These are phyloP conservation scores for Trichosanthes cucumerina DNA, from an alignment of 306 rosid species.

Conservation along the genomic window DNA sequence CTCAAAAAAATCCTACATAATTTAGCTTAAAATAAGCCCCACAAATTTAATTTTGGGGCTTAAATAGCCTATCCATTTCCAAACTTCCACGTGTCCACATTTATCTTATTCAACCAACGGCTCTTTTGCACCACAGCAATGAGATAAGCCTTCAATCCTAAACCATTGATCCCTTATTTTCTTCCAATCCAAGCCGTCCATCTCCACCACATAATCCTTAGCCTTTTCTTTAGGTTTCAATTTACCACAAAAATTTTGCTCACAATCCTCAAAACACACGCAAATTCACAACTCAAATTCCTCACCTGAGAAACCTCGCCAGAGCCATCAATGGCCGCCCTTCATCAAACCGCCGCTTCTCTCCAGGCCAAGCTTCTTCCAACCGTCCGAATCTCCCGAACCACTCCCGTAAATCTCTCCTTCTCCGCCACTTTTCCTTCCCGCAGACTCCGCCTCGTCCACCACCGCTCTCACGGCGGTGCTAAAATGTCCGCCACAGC, in stretches of 20 bases:
- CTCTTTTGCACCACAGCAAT: background rate
- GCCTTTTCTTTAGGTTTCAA: background rate
- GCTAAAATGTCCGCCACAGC: constrained; percentile 46
- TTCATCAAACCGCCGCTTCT: constrained; percentile 48
- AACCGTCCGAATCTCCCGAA: constrained; percentile 18
- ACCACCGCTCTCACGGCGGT: constrained; percentile 20
- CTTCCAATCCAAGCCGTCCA: background rate
- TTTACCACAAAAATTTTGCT: background rate
- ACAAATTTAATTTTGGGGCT: background rate
- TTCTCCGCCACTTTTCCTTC: constrained; percentile 36
- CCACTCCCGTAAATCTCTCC: constrained; percentile 33
- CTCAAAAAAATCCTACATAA: background rate
- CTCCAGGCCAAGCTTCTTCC: constrained; percentile 44
- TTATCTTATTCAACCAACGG: background rate
- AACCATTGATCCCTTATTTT: background rate
- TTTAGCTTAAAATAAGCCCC: background rate
- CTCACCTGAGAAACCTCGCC: background rate
- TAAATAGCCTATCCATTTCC: background rate
- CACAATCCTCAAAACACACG: background rate
- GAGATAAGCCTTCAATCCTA: background rate
- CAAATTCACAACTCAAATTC: background rate
- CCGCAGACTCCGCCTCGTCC: constrained; percentile 17
- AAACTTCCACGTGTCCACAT: constrained; percentile 6
- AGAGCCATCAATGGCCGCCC: constrained; percentile 47
- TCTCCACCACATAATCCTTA: background rate